Conservation (phyloP, 805 yeast species). For the Nakazawaea pomicola region DNA sequence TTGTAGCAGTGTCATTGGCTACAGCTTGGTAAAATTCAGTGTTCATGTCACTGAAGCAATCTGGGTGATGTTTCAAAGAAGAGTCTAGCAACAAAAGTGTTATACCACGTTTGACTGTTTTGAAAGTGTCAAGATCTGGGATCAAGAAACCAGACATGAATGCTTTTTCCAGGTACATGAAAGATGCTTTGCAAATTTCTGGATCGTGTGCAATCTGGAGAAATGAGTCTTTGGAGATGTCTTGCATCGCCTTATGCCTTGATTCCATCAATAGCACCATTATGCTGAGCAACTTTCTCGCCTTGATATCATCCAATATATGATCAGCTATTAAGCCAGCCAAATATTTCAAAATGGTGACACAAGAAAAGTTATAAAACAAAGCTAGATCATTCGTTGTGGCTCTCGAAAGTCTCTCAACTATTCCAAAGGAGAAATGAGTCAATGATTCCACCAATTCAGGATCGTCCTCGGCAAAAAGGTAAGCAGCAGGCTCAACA, state of each 20-base stretch:
- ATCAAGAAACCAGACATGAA: constrained; percentile 47
- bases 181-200: constrained; percentile 26
- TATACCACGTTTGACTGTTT: constrained; percentile 39
- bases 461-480: constrained; percentile 32
- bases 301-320: constrained; percentile 9
- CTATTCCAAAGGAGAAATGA: constrained; percentile 32
- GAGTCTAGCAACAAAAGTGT: constrained; percentile 20
- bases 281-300: constrained; percentile 32
- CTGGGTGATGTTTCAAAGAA: constrained; percentile 16
- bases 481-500: constrained; percentile 29
- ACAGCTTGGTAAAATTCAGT: constrained; percentile 36
- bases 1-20: constrained; percentile 47
- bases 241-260: constrained; percentile 16
- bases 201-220: constrained; percentile 16
- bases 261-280: constrained; percentile 34
- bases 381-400: neutral
- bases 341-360: neutral
- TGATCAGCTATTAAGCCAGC: constrained; percentile 21
- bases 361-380: constrained; percentile 3
- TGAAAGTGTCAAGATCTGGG: constrained; percentile 44
- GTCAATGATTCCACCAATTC: constrained; percentile 30
- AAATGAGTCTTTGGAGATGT: neutral
- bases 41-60: constrained; percentile 26
- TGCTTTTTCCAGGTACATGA: constrained; percentile 44
- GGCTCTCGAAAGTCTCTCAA: constrained; percentile 25